Evolutionary conservation across 2,329 filamentous ascomycete genomes (phyloP), one percentile per base, ranked within the genome.

Genomic region (Beauveria rudraprayagi): DNA sequence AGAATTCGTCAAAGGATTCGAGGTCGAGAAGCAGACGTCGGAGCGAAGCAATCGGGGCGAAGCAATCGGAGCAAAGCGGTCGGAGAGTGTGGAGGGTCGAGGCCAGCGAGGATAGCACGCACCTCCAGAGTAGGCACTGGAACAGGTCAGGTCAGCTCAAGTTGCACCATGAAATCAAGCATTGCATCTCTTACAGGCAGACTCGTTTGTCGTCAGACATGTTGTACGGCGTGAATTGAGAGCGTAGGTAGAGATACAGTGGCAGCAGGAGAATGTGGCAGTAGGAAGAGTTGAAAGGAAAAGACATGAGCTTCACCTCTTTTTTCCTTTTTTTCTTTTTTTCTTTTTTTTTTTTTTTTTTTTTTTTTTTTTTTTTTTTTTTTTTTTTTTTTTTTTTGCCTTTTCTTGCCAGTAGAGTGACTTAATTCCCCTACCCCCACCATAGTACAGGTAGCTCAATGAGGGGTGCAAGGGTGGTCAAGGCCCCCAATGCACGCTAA

Each of bases 101-200:
- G 40, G 22, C n/a, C 22, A 24, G 34, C 34, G 9, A 44, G 37
- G 37, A 17, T 7, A 44, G 37, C 22, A 43, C 61, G 51, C 30
- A 62, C 61, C 61, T 24, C 61, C 61, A 52, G 61, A 62, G 61
- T 62, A 62, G 61, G 61, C 61, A 56, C 61, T 62, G 56, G 30
- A 37, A 22, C 50, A 40, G 50, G 30, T 53, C 50, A 53, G 50
- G 43, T 61, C 43, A 61, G 58, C 58, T 60, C 37, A 37, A 54
- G 48, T 61, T 40, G 48, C 50, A 56, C 3, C 41, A 56, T 14
- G 19, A 26, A 41, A 26, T 53, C 47, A 60, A 34, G 1, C 51
- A 48, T 55, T 48, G 28, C 7, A 61, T 61, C 41, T 55, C 58
- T 41, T 53, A 61, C 58, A 61, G 58, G 58, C 58, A 61, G 51